Evolutionary conservation across 768 basidiomycete species (phyloP).

Genomic region (Psilocybe subaeruginosa): DNA sequence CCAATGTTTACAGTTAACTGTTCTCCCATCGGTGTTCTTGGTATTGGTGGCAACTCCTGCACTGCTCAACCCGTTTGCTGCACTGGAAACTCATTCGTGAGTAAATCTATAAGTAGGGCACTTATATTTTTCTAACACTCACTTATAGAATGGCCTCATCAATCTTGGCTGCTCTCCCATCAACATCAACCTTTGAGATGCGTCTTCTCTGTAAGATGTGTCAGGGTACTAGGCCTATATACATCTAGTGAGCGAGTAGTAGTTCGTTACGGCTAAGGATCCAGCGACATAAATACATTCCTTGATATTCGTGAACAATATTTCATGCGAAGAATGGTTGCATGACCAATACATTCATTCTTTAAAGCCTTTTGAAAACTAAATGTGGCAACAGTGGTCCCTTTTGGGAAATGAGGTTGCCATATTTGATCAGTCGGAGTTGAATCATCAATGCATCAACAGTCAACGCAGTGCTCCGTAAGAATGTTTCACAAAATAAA

Average conservation of each 20-base stretch:
- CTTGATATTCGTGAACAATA: background rate
- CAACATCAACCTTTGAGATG: constrained; percentile 25
- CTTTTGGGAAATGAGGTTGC: background rate
- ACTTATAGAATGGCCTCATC: constrained; percentile 27
- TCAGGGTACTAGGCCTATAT: background rate
- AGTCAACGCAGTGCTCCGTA: too few species aligned
- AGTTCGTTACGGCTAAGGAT: too few species aligned
- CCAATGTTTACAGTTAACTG: constrained; percentile 24
- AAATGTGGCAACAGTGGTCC: background rate
- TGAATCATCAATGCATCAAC: too few species aligned
- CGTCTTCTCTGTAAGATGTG: background rate
- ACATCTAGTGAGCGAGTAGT: too few species aligned
- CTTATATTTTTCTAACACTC: background rate
- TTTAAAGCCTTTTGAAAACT: too few species aligned
- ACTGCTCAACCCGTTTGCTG: constrained; percentile 33
- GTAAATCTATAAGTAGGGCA: background rate
- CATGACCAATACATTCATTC: too few species aligned
- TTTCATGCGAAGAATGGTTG: background rate
- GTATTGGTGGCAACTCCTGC: constrained; percentile 25
- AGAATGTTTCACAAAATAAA: too few species aligned
- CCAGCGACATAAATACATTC: too few species aligned
- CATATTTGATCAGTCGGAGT: too few species aligned
- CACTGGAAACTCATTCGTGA: constrained; percentile 30
- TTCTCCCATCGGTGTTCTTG: constrained; percentile 32
- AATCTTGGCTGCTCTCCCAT: constrained; percentile 32